Evolutionary conservation across 805 yeast species (phyloP).

Genomic region (Sugiyamaella lignohabitans): DNA sequence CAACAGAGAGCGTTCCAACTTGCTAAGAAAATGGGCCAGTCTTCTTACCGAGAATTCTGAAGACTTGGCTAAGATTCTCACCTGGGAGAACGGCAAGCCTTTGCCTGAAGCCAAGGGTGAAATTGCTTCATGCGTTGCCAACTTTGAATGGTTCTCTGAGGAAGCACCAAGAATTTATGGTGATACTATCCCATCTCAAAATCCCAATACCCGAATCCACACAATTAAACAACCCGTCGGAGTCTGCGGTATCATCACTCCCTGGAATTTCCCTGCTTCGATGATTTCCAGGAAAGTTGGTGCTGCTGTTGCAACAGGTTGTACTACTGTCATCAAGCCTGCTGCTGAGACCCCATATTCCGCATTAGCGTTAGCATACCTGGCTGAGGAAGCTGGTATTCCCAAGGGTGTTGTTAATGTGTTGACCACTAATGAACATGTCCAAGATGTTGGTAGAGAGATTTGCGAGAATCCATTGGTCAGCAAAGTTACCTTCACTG

Average conservation of each 20-base stretch:
- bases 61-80: constrained; percentile 58
- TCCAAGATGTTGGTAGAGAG: constrained; percentile 44
- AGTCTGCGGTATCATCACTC: constrained; percentile 71
- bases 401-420: constrained; percentile 67
- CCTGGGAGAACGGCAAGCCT: constrained; percentile 73
- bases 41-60: constrained; percentile 51
- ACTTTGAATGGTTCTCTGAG: constrained; percentile 86
- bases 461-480: constrained; percentile 51
- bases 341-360: constrained; percentile 70
- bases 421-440: constrained; percentile 37
- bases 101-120: constrained; percentile 68
- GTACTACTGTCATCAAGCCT: constrained; percentile 71
- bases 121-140: constrained; percentile 58
- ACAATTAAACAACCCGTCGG: constrained; percentile 73
- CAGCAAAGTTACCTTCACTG: constrained; percentile 69
- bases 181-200: constrained; percentile 54
- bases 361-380: constrained; percentile 59
- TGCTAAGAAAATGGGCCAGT: constrained; percentile 47
- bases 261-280: constrained; percentile 81
- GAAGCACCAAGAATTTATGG: constrained; percentile 64
- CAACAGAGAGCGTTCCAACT: constrained; percentile 48
- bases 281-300: constrained; percentile 71
- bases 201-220: constrained; percentile 42
- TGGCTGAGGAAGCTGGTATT: constrained; percentile 62
- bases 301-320: constrained; percentile 75